Conservation (phyloP, 1,284 basidiomycete genomes). For the Austroboletus novae-zelandiae region DNA sequence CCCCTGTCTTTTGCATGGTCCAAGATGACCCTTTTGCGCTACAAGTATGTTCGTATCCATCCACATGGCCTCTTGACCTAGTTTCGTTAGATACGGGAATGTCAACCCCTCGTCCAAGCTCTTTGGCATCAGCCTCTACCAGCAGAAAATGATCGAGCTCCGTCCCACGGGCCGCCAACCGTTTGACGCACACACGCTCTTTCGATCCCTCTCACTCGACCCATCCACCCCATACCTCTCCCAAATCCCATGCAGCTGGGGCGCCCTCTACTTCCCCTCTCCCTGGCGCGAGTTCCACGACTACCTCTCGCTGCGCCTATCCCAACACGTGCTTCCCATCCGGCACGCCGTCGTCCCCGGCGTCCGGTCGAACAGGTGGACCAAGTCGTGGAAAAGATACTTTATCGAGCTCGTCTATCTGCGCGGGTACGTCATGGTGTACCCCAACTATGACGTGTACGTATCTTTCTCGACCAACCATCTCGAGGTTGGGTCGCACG, state of each 20-base stretch:
- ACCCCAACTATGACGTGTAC: constrained; percentile 74
- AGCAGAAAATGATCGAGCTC: constrained; percentile 77
- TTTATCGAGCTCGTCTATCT: constrained; percentile 82
- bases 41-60: constrained; percentile 50
- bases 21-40: constrained; percentile 71
- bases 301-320: constrained; percentile 68
- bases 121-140: constrained; percentile 81
- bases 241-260: constrained; percentile 86
- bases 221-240: constrained; percentile 73
- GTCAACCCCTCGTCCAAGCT: constrained; percentile 42
- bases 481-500: constrained; percentile 77
- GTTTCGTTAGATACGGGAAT: constrained; percentile 52
- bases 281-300: constrained; percentile 82
- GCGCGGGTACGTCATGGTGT: constrained; percentile 81
- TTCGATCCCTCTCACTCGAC: constrained; percentile 43
- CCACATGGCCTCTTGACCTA: constrained; percentile 6
- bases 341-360: constrained; percentile 57
- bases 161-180: constrained; percentile 62
- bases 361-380: constrained; percentile 78
- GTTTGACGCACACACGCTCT: constrained; percentile 63
- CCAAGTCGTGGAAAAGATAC: constrained; percentile 81
- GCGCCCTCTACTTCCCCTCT: constrained; percentile 84
- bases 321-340: constrained; percentile 44
- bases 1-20: constrained; percentile 81
- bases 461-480: constrained; percentile 81